Evolutionary conservation across 2,329 filamentous ascomycete species (phyloP).

Genomic region (Fusarium kyushuense): DNA sequence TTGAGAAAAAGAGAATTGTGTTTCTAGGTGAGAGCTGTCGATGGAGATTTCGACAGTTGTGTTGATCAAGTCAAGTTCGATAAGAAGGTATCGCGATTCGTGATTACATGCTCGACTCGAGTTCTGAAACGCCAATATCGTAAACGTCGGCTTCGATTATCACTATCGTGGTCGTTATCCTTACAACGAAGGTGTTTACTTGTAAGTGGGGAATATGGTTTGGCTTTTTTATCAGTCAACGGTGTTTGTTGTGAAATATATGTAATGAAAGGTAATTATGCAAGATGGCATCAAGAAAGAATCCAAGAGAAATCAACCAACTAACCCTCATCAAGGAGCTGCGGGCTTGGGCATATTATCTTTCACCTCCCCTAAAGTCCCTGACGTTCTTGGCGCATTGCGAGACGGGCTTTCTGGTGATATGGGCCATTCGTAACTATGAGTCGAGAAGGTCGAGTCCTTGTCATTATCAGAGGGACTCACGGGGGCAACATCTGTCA

Average conservation of each 20-base stretch:
- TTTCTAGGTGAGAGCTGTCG: background rate
- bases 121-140: background rate
- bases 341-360: background rate
- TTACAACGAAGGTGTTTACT: background rate
- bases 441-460: constrained; percentile 1
- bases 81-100: background rate
- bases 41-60: constrained; percentile 4
- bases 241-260: background rate
- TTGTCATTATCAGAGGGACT: constrained; percentile 1
- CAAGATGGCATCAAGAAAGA: constrained; percentile 4
- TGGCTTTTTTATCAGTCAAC: background rate
- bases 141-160: background rate
- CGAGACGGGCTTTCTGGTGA: constrained; percentile 5
- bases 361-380: background rate
- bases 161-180: background rate
- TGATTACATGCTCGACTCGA: background rate
- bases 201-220: background rate
- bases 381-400: background rate
- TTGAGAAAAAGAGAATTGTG: background rate
- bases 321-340: background rate
- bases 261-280: background rate
- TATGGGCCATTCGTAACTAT: constrained; percentile 19
- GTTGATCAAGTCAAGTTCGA: constrained; percentile 11
- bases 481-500: background rate
- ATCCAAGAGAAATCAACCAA: background rate